Base-by-base conservation (phyloP, 2,329 filamentous ascomycete genomes). In the Aspergillus nomiae region DNA sequence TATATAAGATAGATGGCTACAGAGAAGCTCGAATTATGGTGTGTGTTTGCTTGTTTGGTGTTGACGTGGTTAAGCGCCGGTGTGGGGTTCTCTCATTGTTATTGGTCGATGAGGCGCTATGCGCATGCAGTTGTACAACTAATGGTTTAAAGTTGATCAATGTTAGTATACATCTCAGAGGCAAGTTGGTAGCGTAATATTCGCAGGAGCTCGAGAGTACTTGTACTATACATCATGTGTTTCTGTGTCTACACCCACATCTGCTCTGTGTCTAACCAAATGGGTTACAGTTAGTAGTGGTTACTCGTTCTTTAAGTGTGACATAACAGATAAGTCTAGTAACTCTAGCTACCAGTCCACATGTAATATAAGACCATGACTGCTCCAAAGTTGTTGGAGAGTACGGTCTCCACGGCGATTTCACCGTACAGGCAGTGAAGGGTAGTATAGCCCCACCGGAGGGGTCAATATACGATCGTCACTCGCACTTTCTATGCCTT, bases 141-240 rank as follows among this genome's bases (percentile, higher is more conserved):
- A 10, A 46, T 46, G 9, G 2, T 14, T 1, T 24, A 24, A 19
- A n/a, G 69, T 5, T 28, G 81, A 9, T 76, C 74, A 1, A 71
- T 76, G 41, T 73, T n/a, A 59, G 61, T 4, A 51, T 6, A 26
- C 62, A 9, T n/a, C 7, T 1, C 0, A 3, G 16, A 19, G 2
- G n/a, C 19, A 36, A 16, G 14, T 4, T 36, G 34, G 12, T 16
- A 14, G 34, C 2, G 32, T 32, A 11, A 34, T 34, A 4, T 2
- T 34, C 1, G 11, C 4, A 34, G 12, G 3, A 36, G 16, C 6
- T 36, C 34, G 14, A 36, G 12, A 36, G 34, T 6, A 28, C 26
- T 28, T 28, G 21, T 24, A 24, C 21, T 24, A 24, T 24, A 28
- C 4, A 28, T 28, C 26, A 5, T 4, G 26, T 28, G 3, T 28